Percentiles rank a stretch among this genome's conserved stretches.
Evolutionary conservation across 1,284 basidiomycete genomes (phyloP).

Genomic region (Ceratobasidium sp.): DNA sequence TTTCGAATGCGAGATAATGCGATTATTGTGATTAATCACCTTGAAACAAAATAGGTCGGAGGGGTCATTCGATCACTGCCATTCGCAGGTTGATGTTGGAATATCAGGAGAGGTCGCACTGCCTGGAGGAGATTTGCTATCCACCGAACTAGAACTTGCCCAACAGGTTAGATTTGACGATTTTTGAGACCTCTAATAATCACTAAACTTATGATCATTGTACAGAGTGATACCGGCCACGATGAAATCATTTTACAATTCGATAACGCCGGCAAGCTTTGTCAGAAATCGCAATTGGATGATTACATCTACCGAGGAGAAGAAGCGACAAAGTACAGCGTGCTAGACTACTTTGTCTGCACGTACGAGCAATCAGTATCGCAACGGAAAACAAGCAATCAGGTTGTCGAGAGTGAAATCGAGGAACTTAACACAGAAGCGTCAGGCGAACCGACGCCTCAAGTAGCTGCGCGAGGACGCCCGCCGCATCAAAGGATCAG

Average conservation of each 20-base stretch:
- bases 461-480: neutral
- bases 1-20: neutral
- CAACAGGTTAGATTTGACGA: too few relatives aligned
- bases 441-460: neutral
- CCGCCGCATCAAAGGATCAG: neutral
- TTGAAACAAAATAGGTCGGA: neutral
- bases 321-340: neutral
- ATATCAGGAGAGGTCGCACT: too few relatives aligned
- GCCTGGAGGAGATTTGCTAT: too few relatives aligned
- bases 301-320: neutral
- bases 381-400: neutral
- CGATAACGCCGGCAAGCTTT: neutral
- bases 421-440: neutral
- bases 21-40: neutral
- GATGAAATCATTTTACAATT: neutral
- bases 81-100: too few relatives aligned
- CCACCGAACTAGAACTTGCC: too few relatives aligned
- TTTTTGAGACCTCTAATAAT: too few relatives aligned
- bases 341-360: neutral
- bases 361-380: neutral
- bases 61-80: too few relatives aligned
- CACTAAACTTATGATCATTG: neutral
- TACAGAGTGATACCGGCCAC: neutral
- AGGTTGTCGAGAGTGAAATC: neutral
- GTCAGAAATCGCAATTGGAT: neutral